Conservation (phyloP, 2,329 filamentous ascomycete genomes). For the Acarospora socialis region DNA sequence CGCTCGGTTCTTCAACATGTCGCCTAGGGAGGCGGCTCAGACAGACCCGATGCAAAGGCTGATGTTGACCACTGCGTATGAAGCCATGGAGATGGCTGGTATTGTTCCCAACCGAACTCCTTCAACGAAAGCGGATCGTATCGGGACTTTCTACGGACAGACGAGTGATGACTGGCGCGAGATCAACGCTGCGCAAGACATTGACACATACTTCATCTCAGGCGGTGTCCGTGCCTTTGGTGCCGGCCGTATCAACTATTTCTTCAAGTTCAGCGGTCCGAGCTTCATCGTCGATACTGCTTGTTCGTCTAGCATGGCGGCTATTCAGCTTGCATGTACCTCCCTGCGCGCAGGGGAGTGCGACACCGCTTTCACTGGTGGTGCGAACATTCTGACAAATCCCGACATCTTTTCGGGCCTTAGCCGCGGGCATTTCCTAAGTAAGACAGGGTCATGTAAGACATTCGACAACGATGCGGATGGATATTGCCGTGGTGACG, state of each 20-base stretch:
- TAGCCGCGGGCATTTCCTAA: conserved; percentile 63
- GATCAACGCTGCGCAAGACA: conserved; percentile 56
- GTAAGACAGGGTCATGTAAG: conserved; percentile 61
- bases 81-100: conserved; percentile 68
- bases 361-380: conserved; percentile 68
- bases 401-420: conserved; percentile 67
- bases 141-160: conserved; percentile 62
- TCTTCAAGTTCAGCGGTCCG: conserved; percentile 62
- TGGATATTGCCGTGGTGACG: conserved; percentile 70
- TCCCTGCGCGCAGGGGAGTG: conserved; percentile 62
- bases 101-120: conserved; percentile 59
- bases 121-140: conserved; percentile 48
- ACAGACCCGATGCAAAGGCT: conserved; percentile 72
- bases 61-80: conserved; percentile 62
- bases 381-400: conserved; percentile 64
- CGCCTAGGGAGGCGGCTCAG: conserved; percentile 62
- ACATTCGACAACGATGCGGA: conserved; percentile 70
- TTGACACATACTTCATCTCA: conserved; percentile 55
- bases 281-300: conserved; percentile 64
- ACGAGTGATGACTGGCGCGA: conserved; percentile 67
- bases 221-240: conserved; percentile 48
- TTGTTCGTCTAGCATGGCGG: conserved; percentile 59
- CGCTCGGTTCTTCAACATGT: conserved; percentile 80
- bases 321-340: conserved; percentile 57
- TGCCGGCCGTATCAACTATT: conserved; percentile 57